Conservation (phyloP, 208 protist species). For the Leishmania guyanensis region DNA sequence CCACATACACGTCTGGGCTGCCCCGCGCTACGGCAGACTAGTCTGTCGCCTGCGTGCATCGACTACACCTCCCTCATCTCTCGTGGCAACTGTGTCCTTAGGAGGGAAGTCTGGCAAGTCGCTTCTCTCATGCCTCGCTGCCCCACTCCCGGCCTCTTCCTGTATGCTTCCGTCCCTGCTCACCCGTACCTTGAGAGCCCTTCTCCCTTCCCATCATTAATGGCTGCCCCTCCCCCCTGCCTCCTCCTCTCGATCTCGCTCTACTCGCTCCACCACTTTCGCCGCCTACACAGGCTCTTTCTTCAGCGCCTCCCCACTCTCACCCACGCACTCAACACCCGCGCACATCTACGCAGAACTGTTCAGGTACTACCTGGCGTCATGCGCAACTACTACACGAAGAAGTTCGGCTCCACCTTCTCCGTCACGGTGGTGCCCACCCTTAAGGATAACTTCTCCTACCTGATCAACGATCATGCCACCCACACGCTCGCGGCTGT, state of each 20-base stretch:
- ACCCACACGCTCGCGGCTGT: constrained; percentile 70
- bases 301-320: not conserved
- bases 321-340: not conserved
- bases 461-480: constrained; percentile 81
- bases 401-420: constrained; percentile 67
- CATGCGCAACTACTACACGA: constrained; percentile 43
- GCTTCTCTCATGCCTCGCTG: not conserved
- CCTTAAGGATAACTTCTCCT: constrained; percentile 92
- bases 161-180: not conserved
- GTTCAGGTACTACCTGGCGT: not conserved
- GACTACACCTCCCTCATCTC: not conserved
- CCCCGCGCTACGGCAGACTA: not conserved
- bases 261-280: not conserved
- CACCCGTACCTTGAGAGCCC: not conserved
- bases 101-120: not conserved
- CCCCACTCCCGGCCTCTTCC: not conserved
- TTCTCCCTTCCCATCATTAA: not conserved
- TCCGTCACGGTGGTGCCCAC: constrained; percentile 82
- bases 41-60: not conserved
- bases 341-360: not conserved
- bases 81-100: not conserved
- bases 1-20: not conserved
- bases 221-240: not conserved
- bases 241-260: not conserved
- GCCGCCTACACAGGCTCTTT: not conserved